Percentiles rank a stretch among this genome's conserved stretches.
Evolutionary conservation across 176 grass and related monocot genomes (phyloP).

Genomic region (Tuctoria greenei): DNA sequence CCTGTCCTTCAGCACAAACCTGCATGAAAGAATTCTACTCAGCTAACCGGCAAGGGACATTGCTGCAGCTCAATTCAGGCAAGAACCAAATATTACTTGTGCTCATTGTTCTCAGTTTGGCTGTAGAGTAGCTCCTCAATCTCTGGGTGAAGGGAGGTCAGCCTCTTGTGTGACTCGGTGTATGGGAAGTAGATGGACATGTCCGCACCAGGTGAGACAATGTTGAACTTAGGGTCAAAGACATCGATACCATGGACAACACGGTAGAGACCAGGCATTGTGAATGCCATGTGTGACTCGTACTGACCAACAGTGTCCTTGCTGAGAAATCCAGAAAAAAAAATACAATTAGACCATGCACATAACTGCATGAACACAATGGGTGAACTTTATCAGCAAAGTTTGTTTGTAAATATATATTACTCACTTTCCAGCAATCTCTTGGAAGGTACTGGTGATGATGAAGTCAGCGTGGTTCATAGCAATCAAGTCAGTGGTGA

Average conservation of each 20-base stretch:
- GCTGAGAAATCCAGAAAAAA: slow-evolving; percentile 60
- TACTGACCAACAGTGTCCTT: slow-evolving; percentile 98
- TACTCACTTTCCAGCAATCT: slow-evolving; percentile 97
- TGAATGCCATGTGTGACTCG: slow-evolving; percentile 94
- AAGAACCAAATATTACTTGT: slow-evolving; percentile 57
- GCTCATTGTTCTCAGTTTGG: slow-evolving; percentile 66
- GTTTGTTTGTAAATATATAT: background rate
- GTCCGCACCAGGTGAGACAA: slow-evolving; percentile 93
- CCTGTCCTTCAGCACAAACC: slow-evolving; percentile 80
- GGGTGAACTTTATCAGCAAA: background rate
- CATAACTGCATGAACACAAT: background rate
- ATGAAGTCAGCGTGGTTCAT: slow-evolving; percentile 99
- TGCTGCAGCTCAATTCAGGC: background rate
- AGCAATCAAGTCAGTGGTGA: slow-evolving; percentile 92
- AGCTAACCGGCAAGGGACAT: background rate
- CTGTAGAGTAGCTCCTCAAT: slow-evolving; percentile 92
- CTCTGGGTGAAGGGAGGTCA: slow-evolving; percentile 93
- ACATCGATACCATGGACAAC: slow-evolving; percentile 98
- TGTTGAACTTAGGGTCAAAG: slow-evolving; percentile 99
- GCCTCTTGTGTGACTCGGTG: slow-evolving; percentile 76
- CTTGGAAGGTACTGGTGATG: slow-evolving; percentile 97
- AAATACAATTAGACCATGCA: background rate
- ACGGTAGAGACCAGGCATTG: slow-evolving; percentile 89
- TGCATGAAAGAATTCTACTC: slow-evolving; percentile 37
- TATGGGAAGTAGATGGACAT: slow-evolving; percentile 91